Evolutionary conservation across 1,284 basidiomycete species (phyloP).

Genomic region (Trichosporon sp.): DNA sequence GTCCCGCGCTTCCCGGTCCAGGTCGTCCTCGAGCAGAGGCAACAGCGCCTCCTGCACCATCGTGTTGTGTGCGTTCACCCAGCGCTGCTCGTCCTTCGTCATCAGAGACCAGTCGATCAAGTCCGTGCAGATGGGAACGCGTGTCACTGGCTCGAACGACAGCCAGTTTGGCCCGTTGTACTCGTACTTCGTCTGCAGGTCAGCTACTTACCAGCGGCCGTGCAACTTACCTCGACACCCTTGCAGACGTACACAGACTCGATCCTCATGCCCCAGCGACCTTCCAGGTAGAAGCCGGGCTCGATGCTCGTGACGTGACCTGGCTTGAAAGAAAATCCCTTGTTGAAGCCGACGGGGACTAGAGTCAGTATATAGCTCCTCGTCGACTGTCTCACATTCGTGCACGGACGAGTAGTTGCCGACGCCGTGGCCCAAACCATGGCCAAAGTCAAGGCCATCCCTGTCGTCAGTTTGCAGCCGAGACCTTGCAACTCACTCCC

Average conservation of each 20-base stretch:
- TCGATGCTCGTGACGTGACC: conserved; percentile 80
- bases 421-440: conserved; percentile 48
- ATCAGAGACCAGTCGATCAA: conserved; percentile 83
- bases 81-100: conserved; percentile 75
- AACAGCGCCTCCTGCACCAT: conserved; percentile 66
- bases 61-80: conserved; percentile 90
- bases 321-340: conserved; percentile 60
- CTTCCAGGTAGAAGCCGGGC: conserved; percentile 63
- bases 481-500: conserved; percentile 54
- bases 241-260: conserved; percentile 75
- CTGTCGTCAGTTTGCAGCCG: conserved; percentile 13
- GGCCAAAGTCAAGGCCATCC: conserved; percentile 71
- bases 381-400: conserved; percentile 36
- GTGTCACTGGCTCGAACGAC: conserved; percentile 80
- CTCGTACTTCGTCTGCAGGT: conserved; percentile 43
- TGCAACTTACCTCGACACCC: conserved; percentile 59
- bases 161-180: conserved; percentile 73
- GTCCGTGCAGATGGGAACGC: conserved; percentile 86
- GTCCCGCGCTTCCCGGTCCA: conserved; percentile 40
- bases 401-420: conserved; percentile 42
- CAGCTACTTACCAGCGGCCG: neutral
- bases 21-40: conserved; percentile 56
- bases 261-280: conserved; percentile 81
- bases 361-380: conserved; percentile 39
- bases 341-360: conserved; percentile 32